phyloP scores from a whole-genome alignment of 2,329 filamentous ascomycete species.

The Fusarium lyarnte region DNA sequence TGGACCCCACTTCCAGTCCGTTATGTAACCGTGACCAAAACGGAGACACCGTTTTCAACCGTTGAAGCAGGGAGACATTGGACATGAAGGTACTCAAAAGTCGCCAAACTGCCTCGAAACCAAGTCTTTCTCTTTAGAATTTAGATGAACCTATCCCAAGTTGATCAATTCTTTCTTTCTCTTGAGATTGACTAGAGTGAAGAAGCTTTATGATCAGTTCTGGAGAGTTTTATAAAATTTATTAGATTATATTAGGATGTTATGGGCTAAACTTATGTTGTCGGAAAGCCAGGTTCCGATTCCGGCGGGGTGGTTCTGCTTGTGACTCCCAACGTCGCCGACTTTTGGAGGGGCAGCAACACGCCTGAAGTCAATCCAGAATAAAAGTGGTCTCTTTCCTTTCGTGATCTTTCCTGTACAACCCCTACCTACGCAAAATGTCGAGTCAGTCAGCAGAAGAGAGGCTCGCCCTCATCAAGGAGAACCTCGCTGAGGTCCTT shows the following conservation, averaged over 20 bases:
- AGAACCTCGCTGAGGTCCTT: constrained; percentile 83
- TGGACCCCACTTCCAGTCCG: not conserved
- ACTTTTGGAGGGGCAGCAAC: constrained; percentile 15
- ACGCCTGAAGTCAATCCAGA: constrained; percentile 1
- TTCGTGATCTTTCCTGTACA: not conserved
- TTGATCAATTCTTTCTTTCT: not conserved
- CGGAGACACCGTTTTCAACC: not conserved
- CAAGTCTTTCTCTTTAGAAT: not conserved
- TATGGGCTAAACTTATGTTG: not conserved
- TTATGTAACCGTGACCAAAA: not conserved
- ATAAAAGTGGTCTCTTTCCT: not conserved
- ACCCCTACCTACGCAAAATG: constrained; percentile 1
- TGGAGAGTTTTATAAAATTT: no score
- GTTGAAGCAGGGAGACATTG: not conserved
- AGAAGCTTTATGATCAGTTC: not conserved
- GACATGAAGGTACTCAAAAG: not conserved
- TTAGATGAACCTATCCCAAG: not conserved
- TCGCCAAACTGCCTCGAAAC: not conserved
- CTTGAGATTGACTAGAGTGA: not conserved
- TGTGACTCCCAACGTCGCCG: not conserved
- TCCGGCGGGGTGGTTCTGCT: constrained; percentile 4
- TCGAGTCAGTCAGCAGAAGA: constrained; percentile 51
- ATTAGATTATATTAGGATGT: no score
- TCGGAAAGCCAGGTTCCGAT: constrained; percentile 7
- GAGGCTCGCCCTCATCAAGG: constrained; percentile 78